phyloP scores from a whole-genome alignment of 1,139 yeast genomes.

The Candida sanyaensis region DNA sequence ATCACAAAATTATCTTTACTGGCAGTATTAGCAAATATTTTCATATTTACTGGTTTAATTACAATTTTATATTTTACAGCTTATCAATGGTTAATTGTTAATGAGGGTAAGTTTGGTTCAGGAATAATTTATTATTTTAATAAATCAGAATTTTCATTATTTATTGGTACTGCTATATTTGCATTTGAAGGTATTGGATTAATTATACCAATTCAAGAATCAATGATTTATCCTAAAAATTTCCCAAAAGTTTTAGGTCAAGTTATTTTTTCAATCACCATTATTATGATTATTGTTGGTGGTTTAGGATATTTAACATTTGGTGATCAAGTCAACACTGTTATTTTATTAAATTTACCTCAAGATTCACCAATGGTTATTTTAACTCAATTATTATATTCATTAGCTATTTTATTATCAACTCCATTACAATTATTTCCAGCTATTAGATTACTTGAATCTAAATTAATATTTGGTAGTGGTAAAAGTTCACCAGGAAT shows the following conservation, averaged over 20 bases:
- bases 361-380: slow-evolving; percentile 64
- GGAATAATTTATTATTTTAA: slow-evolving; percentile 58
- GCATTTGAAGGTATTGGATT: slow-evolving; percentile 96
- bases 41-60: slow-evolving; percentile 80
- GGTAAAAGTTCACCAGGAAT: slow-evolving; percentile 72
- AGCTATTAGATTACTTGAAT: slow-evolving; percentile 46
- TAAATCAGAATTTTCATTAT: slow-evolving; percentile 70
- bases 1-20: slow-evolving; percentile 86
- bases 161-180: slow-evolving; percentile 94
- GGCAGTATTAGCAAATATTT: slow-evolving; percentile 85
- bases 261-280: slow-evolving; percentile 76
- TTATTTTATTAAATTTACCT: slow-evolving; percentile 84
- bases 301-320: slow-evolving; percentile 81
- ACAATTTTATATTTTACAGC: slow-evolving; percentile 77
- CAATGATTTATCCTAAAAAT: slow-evolving; percentile 81
- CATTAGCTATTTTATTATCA: slow-evolving; percentile 82
- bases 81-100: slow-evolving; percentile 43
- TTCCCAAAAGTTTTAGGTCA: slow-evolving; percentile 69
- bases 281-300: slow-evolving; percentile 78
- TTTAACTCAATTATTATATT: slow-evolving; percentile 75
- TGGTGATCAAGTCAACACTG: slow-evolving; percentile 82
- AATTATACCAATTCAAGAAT: slow-evolving; percentile 90
- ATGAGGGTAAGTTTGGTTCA: slow-evolving; percentile 46
- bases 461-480: slow-evolving; percentile 41
- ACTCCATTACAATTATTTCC: slow-evolving; percentile 90